A percentile compares a stretch with the other conserved stretches of the same genome.
Conservation (phyloP, 345 rosid genomes). For the Cardamine resedifolia region DNA sequence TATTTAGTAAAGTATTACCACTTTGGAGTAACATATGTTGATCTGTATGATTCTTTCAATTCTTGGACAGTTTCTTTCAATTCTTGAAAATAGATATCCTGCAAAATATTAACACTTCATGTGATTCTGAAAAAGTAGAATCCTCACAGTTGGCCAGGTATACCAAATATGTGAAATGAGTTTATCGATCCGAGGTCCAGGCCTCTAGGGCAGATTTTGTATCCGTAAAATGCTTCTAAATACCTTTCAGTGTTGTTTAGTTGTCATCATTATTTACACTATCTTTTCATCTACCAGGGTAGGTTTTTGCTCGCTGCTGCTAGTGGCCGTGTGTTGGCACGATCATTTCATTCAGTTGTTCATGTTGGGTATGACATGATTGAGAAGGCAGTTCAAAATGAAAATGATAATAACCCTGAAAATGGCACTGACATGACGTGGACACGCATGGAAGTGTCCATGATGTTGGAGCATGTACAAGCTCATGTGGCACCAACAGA, state of each 20-base stretch:
- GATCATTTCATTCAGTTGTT: constrained; percentile 86
- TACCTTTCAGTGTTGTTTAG: background rate
- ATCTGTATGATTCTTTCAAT: background rate
- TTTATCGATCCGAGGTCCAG: background rate
- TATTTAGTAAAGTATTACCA: background rate
- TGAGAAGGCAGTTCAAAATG: constrained; percentile 68
- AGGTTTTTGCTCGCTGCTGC: constrained; percentile 97
- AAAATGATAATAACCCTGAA: constrained; percentile 60
- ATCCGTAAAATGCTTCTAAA: background rate
- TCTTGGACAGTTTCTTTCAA: background rate
- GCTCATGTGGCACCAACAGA: constrained; percentile 99
- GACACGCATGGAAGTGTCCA: constrained; percentile 88
- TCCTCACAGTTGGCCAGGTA: background rate
- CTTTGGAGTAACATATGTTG: background rate
- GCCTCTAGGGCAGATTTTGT: background rate
- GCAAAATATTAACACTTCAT: background rate
- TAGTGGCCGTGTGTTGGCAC: constrained; percentile 92
- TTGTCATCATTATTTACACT: background rate
- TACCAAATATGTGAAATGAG: background rate
- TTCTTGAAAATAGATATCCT: background rate
- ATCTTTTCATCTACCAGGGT: constrained; percentile 58
- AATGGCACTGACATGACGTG: constrained; percentile 84
- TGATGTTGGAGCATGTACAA: constrained; percentile 97
- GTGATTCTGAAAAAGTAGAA: background rate
- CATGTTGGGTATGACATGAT: constrained; percentile 78